Base-by-base conservation (phyloP, 805 yeast genomes). In the Candida lessepsii region DNA sequence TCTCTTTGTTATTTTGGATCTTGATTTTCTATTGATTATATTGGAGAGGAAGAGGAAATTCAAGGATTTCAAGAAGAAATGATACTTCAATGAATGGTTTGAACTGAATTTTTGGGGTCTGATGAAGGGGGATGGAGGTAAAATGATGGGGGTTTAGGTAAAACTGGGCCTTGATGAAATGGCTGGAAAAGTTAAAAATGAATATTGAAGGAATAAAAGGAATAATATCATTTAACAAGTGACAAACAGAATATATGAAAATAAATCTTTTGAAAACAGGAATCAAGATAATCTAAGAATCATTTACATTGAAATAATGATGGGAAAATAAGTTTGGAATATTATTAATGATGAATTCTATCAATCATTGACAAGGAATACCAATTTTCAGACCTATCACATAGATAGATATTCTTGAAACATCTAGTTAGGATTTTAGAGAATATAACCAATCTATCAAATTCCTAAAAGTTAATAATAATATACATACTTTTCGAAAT, bases 401-500 rank as follows among this genome's bases (percentile, higher is more conserved):
- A n/a, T n/a, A n/a, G n/a, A n/a, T n/a, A n/a, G n/a, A n/a, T n/a
- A n/a, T n/a, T n/a, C n/a, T n/a, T n/a, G n/a, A n/a, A n/a, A n/a
- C n/a, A n/a, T n/a, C n/a, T n/a, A n/a, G n/a, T n/a, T 29, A 20
- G 27, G 35, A 32, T 20, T 21, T 15, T 15, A 32, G 35, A 21
- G 24, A 20, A 32, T 32, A 32, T 32, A 32, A 32, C 35, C 35
- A 34, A 24, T 34, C 23, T 25, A 34, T 34, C 37, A 34, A 34
- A 34, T 25, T 24, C 29, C 37, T 34, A 34, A 24, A 34, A 8
- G 37, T 24, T 34, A 34, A 34, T 24, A 25, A 34, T 16, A 6
- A 19, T n/a, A 48, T 54, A 77, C 82, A 58, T 70, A 80, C 80
- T 66, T 67, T 57, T 80, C 84, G 50, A 80, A 78, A 32, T 72